phyloP scores from a whole-genome alignment of 73 alveolate genomes.

The Stentor coeruleus region DNA sequence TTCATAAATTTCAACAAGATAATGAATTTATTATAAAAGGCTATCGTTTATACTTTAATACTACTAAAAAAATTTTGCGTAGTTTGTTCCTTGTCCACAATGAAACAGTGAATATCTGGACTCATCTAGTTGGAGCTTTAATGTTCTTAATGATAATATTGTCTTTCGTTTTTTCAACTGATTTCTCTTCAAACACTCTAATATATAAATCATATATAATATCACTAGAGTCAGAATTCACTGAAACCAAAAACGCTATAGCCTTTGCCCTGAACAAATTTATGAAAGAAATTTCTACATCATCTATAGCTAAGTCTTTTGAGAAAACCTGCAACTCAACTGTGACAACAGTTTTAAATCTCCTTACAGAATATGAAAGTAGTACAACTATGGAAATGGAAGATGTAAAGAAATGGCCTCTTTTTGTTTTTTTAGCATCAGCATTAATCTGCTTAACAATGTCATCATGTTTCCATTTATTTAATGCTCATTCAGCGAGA shows the following conservation, averaged over 20 bases:
- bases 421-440: background rate
- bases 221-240: background rate
- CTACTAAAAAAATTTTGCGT: slow-evolving; percentile 41
- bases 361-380: background rate
- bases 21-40: slow-evolving; percentile 77
- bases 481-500: slow-evolving; percentile 37
- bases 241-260: background rate
- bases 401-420: slow-evolving; percentile 11
- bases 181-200: background rate
- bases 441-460: background rate
- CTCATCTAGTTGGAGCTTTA: slow-evolving; percentile 65
- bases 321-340: background rate
- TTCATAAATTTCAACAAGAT: slow-evolving; percentile 38
- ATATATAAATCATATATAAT: too few relatives aligned
- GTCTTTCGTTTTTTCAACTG: background rate
- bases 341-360: background rate
- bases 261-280: background rate
- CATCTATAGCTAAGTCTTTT: background rate
- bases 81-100: slow-evolving; percentile 66
- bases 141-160: background rate
- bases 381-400: background rate
- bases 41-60: slow-evolving; percentile 64
- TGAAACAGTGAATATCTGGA: slow-evolving; percentile 83
- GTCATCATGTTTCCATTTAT: background rate
- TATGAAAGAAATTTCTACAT: background rate